Base-by-base conservation (phyloP, 306 rosid genomes). In the Arachis hypogaea region DNA sequence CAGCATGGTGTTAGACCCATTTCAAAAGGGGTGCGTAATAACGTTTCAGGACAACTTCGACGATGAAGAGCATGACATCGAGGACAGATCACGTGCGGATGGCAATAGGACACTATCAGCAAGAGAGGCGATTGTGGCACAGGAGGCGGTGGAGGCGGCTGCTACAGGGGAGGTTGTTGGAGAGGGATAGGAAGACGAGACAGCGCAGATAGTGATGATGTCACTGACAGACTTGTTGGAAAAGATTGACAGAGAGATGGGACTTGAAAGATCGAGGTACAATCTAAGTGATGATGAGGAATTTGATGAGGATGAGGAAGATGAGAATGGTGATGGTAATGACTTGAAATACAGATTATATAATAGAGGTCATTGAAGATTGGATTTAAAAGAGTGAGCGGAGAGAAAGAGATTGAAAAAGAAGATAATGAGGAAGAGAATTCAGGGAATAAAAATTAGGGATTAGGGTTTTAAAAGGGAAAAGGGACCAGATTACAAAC, bases 161-260 rank as follows among this genome's bases (percentile, higher is more conserved):
- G 72, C 58, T 3, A 78, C 70, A 1, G 82, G 71, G 7, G 73
- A 47, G 33, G 67, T 22, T 22, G 22, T 1, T 22, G 22, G 12
- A 4, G 63, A 5, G 22, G 57, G 0, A 6, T 72, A 8, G 22
- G 75, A 7, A 29, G 74, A 2, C 9, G 75, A 7, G 16, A 69
- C 30, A 5, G 81, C 1, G 18, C 33, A 51, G 73, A 86, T 81
- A 59, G 75, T 63, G 78, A 91, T 72, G 69, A 88, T 93, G 92
- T 91, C 94, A 58, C 77, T 93, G 89, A 89, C 87, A 96, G 98
- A 94, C 54, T 80, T 94, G 49, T 64, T 93, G 76, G 96, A 88
- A 51, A 96, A 88, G 59, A 91, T 88, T 5, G 97, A 89, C 46
- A 69, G 89, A 73, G 82, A 83, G 59, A 83, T 88, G 96, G 97